These are phyloP conservation scores for Solanum ossicruentum DNA, from an alignment of 257 asterid species.

Conservation along the genomic window DNA sequence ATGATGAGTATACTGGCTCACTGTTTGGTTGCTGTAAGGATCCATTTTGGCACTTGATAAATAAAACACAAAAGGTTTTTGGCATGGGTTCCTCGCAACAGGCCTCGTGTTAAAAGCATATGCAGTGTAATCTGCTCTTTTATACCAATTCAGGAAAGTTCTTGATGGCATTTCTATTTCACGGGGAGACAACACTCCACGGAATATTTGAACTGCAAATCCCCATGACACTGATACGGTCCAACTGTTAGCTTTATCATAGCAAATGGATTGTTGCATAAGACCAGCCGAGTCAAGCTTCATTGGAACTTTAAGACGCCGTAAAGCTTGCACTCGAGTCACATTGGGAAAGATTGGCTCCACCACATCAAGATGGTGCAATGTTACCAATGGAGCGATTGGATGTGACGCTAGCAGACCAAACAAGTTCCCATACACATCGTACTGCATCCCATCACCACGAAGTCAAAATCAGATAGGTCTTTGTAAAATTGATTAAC, in stretches of 20 bases:
- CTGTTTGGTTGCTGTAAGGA: slow-evolving; percentile 18
- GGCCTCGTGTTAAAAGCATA: slow-evolving; percentile 86
- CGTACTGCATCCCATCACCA: slow-evolving; percentile 34
- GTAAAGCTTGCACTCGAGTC: slow-evolving; percentile 48
- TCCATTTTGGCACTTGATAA: slow-evolving; percentile 35
- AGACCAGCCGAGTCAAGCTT: slow-evolving; percentile 69
- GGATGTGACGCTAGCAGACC: slow-evolving; percentile 80
- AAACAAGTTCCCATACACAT: slow-evolving; percentile 60
- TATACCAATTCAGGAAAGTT: slow-evolving; percentile 84
- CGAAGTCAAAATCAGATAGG: slow-evolving; percentile 5
- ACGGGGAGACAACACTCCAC: slow-evolving; percentile 68
- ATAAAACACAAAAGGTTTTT: slow-evolving; percentile 63
- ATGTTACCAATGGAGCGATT: slow-evolving; percentile 55
- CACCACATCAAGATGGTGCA: slow-evolving; percentile 84
- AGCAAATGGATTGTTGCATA: slow-evolving; percentile 86
- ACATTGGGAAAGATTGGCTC: slow-evolving; percentile 74
- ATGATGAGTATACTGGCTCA: slow-evolving; percentile 35
- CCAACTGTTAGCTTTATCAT: slow-evolving; percentile 41
- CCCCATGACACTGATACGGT: slow-evolving; percentile 87
- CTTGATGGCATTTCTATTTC: slow-evolving; percentile 84
- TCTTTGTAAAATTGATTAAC: not conserved
- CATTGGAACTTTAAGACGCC: slow-evolving; percentile 40
- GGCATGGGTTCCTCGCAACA: slow-evolving; percentile 65
- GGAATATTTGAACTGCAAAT: slow-evolving; percentile 60
- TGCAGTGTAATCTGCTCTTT: slow-evolving; percentile 69